Conservation (phyloP, 768 basidiomycete genomes). For the Boletus barrowsii region DNA sequence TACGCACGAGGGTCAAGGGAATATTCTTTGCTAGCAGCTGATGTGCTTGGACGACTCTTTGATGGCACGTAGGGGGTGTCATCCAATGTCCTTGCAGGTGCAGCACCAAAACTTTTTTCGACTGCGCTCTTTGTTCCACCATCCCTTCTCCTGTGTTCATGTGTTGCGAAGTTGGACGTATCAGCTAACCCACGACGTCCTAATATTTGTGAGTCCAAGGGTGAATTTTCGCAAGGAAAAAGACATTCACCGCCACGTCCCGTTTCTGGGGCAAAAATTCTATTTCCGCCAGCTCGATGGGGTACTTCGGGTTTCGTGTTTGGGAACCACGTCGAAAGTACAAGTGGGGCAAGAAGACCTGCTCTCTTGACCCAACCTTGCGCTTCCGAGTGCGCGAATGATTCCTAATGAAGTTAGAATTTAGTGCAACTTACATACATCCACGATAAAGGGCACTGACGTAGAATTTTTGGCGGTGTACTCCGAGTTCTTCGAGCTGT, state of each 20-base stretch:
- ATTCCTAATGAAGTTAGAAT: constrained; percentile 12
- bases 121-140: neutral
- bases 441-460: constrained; percentile 37
- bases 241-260: constrained; percentile 1
- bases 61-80: neutral
- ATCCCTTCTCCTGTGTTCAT: constrained; percentile 1
- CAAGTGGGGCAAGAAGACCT: constrained; percentile 1
- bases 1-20: constrained; percentile 73
- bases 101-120: neutral
- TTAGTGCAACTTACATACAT: neutral
- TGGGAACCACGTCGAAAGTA: constrained; percentile 2
- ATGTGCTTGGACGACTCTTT: neutral
- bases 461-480: constrained; percentile 59
- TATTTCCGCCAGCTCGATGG: neutral
- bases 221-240: neutral
- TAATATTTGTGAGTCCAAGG: neutral
- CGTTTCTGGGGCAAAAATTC: neutral
- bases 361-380: constrained; percentile 14
- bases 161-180: neutral
- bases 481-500: constrained; percentile 73
- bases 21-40: neutral
- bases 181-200: neutral
- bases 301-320: neutral
- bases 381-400: neutral
- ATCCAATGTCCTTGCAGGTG: neutral